phyloP scores from a whole-genome alignment of 208 protist species.

The Tetramitus jugosus region DNA sequence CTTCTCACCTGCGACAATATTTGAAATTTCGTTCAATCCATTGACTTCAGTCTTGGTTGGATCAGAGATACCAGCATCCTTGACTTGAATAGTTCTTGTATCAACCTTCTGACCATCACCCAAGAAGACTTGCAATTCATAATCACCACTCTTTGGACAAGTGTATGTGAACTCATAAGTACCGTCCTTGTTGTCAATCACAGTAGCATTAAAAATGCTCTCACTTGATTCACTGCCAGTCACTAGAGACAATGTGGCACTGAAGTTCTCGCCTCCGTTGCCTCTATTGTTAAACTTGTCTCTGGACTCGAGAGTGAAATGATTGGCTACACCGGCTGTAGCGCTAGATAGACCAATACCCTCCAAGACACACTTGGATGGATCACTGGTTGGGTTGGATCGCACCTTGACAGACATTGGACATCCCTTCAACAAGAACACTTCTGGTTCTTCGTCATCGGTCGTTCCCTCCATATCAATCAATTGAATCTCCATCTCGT shows the following conservation, averaged over 20 bases:
- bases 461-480: background rate
- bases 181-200: background rate
- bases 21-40: background rate
- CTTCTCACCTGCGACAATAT: background rate
- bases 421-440: background rate
- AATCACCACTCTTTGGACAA: constrained; percentile 10
- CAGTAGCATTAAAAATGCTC: background rate
- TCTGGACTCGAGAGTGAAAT: background rate
- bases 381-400: background rate
- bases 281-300: background rate
- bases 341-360: background rate
- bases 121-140: background rate
- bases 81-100: background rate
- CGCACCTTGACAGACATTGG: background rate
- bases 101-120: background rate
- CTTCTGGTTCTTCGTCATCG: background rate
- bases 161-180: background rate
- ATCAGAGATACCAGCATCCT: constrained; percentile 23
- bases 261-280: background rate
- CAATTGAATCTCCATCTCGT: background rate
- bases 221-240: background rate
- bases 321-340: background rate
- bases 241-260: background rate
- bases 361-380: background rate
- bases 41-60: background rate